A percentile compares a stretch with the other conserved stretches of the same genome.
phyloP scores from a whole-genome alignment of 2,329 filamentous ascomycete genomes.

The Diaporthe humulicola region DNA sequence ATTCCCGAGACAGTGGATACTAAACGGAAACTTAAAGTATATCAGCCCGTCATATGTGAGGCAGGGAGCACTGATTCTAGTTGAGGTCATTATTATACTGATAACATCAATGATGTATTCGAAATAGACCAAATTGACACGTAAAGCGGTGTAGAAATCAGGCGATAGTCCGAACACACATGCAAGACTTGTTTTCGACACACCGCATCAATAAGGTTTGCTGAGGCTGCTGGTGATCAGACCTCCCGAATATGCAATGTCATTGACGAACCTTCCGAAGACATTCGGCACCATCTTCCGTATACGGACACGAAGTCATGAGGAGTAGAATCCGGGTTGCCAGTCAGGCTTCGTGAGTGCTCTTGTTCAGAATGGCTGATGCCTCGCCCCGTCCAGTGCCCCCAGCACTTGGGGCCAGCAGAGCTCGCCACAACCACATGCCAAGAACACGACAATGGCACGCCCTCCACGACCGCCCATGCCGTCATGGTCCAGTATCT shows the following conservation, averaged over 20 bases:
- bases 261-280: not conserved
- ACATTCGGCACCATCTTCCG: slow-evolving; percentile 12
- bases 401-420: not conserved
- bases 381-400: not conserved
- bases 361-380: not conserved
- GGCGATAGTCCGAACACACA: not conserved
- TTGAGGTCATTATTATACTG: not conserved
- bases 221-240: not conserved
- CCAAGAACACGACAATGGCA: not conserved
- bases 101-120: not conserved
- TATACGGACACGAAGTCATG: not conserved
- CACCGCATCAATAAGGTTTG: slow-evolving; percentile 1
- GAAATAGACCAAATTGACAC: not conserved
- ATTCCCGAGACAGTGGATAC: not conserved
- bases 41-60: not conserved
- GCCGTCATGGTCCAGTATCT: not conserved
- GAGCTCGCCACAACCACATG: not conserved
- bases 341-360: not conserved
- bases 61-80: not conserved
- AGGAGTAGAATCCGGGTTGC: not conserved
- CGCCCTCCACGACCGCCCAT: not conserved
- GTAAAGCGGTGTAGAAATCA: not conserved
- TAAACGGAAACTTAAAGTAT: not conserved
- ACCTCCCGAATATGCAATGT: slow-evolving; percentile 19
- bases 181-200: not conserved